phyloP scores from a whole-genome alignment of 2,329 filamentous ascomycete genomes.

The Aureobasidium sp. region DNA sequence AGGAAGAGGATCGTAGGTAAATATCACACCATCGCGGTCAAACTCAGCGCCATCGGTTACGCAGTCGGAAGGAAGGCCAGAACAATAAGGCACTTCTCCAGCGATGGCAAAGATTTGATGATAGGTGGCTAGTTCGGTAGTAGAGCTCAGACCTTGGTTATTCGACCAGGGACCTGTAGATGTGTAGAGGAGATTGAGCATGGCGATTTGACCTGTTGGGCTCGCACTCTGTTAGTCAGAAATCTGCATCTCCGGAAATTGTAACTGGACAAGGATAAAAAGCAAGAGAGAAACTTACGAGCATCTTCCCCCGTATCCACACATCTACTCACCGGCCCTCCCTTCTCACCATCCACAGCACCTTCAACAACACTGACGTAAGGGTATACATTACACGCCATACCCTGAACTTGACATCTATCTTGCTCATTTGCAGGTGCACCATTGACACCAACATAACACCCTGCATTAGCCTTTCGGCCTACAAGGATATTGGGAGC shows the following conservation, averaged over 20 bases:
- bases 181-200: neutral
- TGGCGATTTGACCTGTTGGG: neutral
- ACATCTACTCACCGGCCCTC: neutral
- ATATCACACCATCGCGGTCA: neutral
- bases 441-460: neutral
- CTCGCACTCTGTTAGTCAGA: neutral
- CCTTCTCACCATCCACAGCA: neutral
- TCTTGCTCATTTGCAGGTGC: too few relatives aligned
- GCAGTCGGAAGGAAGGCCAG: neutral
- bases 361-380: neutral
- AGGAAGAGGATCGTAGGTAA: neutral
- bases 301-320: neutral
- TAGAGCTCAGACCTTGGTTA: neutral
- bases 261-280: too few relatives aligned
- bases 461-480: neutral
- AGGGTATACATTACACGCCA: neutral
- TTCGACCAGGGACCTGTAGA: neutral
- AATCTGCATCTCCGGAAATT: neutral
- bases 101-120: constrained; percentile 1
- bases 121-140: neutral
- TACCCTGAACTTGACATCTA: neutral
- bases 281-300: neutral
- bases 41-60: neutral
- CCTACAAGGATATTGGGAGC: neutral
- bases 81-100: neutral